phyloP scores from a whole-genome alignment of 148 eudicot genomes.

The Silene latifolia region DNA sequence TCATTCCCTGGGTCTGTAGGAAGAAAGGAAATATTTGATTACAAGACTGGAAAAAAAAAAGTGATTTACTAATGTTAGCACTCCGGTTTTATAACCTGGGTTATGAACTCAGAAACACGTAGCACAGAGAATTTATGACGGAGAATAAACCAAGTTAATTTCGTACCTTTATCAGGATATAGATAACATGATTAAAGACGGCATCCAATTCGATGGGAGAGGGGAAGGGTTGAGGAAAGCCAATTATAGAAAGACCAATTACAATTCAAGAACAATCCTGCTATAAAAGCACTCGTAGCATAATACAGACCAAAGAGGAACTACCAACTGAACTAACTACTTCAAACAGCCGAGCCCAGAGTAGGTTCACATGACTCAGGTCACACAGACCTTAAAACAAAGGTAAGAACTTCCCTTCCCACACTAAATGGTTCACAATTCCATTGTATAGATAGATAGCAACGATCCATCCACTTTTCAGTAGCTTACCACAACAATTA shows the following conservation, averaged over 20 bases:
- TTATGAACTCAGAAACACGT: too few relatives aligned
- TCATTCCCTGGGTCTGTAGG: constrained; percentile 86
- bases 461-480: not conserved
- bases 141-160: too few relatives aligned
- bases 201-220: not conserved
- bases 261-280: not conserved
- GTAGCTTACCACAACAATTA: not conserved
- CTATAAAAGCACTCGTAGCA: not conserved
- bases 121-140: too few relatives aligned
- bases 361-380: constrained; percentile 1
- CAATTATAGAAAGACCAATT: not conserved
- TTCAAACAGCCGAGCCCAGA: not conserved
- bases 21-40: constrained; percentile 4
- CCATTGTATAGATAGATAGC: not conserved
- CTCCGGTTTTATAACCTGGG: too few relatives aligned
- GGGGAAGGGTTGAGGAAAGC: not conserved
- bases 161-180: too few relatives aligned
- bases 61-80: not conserved
- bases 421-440: not conserved
- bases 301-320: not conserved
- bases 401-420: not conserved
- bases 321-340: not conserved
- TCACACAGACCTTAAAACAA: not conserved
- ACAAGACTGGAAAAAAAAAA: not conserved
- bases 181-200: not conserved